These are phyloP conservation scores for Phytophthora megakarya DNA, from an alignment of 352 stramenopile species.

Conservation along the genomic window DNA sequence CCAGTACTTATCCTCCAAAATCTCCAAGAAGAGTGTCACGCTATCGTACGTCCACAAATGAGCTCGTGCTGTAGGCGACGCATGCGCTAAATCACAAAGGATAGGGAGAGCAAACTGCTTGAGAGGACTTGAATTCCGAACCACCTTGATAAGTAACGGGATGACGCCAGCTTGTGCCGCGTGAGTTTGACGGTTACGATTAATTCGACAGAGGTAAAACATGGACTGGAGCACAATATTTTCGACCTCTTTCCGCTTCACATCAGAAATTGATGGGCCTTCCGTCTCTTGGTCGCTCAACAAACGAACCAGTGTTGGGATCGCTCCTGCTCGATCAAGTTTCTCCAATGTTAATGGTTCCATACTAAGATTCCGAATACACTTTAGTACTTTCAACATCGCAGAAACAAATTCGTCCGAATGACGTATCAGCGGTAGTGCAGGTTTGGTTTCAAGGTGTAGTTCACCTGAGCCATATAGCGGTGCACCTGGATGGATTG, in stretches of 20 bases:
- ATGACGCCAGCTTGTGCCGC: constrained; percentile 90
- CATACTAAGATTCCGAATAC: constrained; percentile 91
- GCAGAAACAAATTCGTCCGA: constrained; percentile 60
- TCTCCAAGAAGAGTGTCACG: constrained; percentile 84
- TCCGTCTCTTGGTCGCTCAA: constrained; percentile 59
- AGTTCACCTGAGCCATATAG: constrained; percentile 15
- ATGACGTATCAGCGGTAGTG: constrained; percentile 32
- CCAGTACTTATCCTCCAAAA: constrained; percentile 91
- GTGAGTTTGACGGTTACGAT: constrained; percentile 88
- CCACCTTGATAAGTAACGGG: constrained; percentile 89
- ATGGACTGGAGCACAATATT: constrained; percentile 92
- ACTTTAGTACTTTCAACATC: constrained; percentile 86
- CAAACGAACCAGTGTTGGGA: constrained; percentile 81
- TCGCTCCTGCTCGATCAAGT: constrained; percentile 87
- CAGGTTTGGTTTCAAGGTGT: constrained; percentile 9
- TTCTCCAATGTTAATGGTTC: constrained; percentile 90
- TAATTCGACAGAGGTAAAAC: constrained; percentile 94
- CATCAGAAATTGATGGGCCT: constrained; percentile 32
- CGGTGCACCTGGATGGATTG: constrained; percentile 43
- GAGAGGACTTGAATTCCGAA: constrained; percentile 79
- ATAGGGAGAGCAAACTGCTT: constrained; percentile 94
- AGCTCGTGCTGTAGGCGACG: constrained; percentile 78
- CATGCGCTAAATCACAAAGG: constrained; percentile 92
- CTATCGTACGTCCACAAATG: constrained; percentile 87
- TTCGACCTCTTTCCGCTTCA: constrained; percentile 84